These are phyloP conservation scores for Panus rudis DNA, from an alignment of 768 basidiomycete genomes.

Conservation along the genomic window DNA sequence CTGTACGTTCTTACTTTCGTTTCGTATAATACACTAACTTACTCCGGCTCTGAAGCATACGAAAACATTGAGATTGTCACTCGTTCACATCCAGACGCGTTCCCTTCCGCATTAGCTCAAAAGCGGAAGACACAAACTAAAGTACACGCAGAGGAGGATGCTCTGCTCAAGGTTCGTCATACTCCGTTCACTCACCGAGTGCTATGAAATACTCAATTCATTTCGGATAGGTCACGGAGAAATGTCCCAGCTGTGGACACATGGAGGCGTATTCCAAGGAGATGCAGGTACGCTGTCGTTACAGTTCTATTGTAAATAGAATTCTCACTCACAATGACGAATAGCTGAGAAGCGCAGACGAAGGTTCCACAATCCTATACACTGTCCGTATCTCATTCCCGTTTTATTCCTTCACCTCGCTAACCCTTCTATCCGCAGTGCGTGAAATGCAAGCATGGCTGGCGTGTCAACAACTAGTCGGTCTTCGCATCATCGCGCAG, in stretches of 20 bases:
- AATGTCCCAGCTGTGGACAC: conserved; percentile 84
- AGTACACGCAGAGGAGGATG: conserved; percentile 59
- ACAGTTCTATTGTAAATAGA: too few species aligned
- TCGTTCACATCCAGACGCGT: conserved; percentile 88
- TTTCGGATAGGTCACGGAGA: conserved; percentile 66
- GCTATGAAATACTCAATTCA: not conserved
- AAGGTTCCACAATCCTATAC: conserved; percentile 92
- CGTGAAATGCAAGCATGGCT: conserved; percentile 67
- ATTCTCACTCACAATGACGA: too few species aligned
- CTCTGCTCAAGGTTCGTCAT: conserved; percentile 48
- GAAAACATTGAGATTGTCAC: conserved; percentile 89
- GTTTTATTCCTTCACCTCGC: not conserved
- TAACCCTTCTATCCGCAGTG: conserved; percentile 39
- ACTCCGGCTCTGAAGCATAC: conserved; percentile 51
- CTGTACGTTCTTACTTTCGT: conserved; percentile 47
- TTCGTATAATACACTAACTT: not conserved
- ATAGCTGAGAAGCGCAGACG: conserved; percentile 85
- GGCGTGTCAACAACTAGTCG: conserved; percentile 75
- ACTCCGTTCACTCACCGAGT: not conserved
- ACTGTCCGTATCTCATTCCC: conserved; percentile 50
- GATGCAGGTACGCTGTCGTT: conserved; percentile 54
- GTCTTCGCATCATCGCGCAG: too few species aligned
- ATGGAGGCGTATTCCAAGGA: conserved; percentile 84
- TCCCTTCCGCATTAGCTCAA: conserved; percentile 82
- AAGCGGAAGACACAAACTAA: conserved; percentile 89